Conservation (phyloP, 1,284 basidiomycete species). For the Ustilago loliicola region DNA sequence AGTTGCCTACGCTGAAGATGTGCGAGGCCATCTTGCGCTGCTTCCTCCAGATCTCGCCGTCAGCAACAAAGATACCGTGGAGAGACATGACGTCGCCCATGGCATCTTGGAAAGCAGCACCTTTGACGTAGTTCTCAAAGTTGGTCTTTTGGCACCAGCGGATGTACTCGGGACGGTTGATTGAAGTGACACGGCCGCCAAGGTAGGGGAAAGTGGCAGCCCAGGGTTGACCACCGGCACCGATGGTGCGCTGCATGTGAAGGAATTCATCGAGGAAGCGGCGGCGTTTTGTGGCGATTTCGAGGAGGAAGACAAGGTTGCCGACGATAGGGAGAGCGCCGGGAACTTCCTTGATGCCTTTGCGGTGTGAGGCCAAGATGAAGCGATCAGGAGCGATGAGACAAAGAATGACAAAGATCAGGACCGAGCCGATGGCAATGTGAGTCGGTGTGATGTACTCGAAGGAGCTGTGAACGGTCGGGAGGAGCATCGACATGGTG, state of each 20-base stretch:
- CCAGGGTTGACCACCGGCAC: slow-evolving; percentile 36
- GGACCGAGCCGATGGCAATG: slow-evolving; percentile 29
- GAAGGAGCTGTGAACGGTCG: slow-evolving; percentile 31
- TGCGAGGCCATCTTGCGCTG: slow-evolving; percentile 63
- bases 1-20: slow-evolving; percentile 61
- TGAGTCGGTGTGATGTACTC: slow-evolving; percentile 38
- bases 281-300: slow-evolving; percentile 39
- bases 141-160: slow-evolving; percentile 60
- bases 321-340: slow-evolving; percentile 44
- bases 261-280: slow-evolving; percentile 51
- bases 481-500: slow-evolving; percentile 36
- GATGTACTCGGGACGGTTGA: slow-evolving; percentile 57
- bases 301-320: slow-evolving; percentile 45
- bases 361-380: slow-evolving; percentile 46
- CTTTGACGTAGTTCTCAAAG: slow-evolving; percentile 57
- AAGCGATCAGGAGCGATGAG: slow-evolving; percentile 51
- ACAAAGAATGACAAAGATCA: slow-evolving; percentile 40
- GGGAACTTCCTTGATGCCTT: slow-evolving; percentile 45
- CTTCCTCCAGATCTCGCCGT: slow-evolving; percentile 62
- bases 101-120: slow-evolving; percentile 31
- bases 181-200: slow-evolving; percentile 39
- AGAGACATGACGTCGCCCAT: slow-evolving; percentile 55
- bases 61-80: slow-evolving; percentile 61
- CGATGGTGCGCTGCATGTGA: slow-evolving; percentile 21
- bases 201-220: slow-evolving; percentile 38